Conservation (phyloP, 495 filamentous ascomycete species). For the Terfezia claveryi region DNA sequence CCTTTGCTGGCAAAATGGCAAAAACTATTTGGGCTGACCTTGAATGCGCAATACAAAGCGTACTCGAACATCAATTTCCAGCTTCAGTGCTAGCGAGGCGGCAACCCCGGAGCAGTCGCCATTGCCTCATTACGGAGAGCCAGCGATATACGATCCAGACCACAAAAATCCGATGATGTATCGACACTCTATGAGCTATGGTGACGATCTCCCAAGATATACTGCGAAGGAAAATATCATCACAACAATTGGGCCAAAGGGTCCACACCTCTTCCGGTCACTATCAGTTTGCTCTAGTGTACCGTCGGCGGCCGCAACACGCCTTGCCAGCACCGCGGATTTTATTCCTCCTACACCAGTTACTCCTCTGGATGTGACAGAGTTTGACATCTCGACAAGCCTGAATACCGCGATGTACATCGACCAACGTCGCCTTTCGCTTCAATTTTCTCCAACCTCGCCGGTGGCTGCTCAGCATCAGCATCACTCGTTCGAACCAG, state of each 20-base stretch:
- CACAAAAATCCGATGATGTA: conserved; percentile 14
- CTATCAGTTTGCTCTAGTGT: conserved; percentile 20
- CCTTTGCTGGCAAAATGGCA: too few relatives aligned
- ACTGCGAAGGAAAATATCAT: conserved; percentile 25
- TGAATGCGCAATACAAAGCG: not conserved
- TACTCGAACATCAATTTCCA: not conserved
- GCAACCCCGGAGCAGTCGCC: not conserved
- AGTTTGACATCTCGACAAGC: conserved; percentile 17
- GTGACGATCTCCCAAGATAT: conserved; percentile 22
- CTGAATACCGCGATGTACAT: conserved; percentile 14
- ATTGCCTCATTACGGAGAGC: not conserved
- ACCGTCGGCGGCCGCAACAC: conserved; percentile 15
- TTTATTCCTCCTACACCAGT: conserved; percentile 17
- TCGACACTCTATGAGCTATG: conserved; percentile 11
- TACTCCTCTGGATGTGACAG: conserved; percentile 19
- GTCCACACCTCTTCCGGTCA: conserved; percentile 71
- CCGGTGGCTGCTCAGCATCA: not conserved
- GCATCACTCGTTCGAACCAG: not conserved
- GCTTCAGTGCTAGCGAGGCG: not conserved
- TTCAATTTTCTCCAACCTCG: not conserved
- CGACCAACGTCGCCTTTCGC: not conserved
- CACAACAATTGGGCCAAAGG: conserved; percentile 54
- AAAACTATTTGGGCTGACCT: too few relatives aligned
- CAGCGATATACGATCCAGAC: conserved; percentile 3
- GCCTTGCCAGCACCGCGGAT: conserved; percentile 13